A percentile compares a stretch with the other conserved stretches of the same genome.
phyloP scores from a whole-genome alignment of 306 rosid genomes.

The Delonix regia region DNA sequence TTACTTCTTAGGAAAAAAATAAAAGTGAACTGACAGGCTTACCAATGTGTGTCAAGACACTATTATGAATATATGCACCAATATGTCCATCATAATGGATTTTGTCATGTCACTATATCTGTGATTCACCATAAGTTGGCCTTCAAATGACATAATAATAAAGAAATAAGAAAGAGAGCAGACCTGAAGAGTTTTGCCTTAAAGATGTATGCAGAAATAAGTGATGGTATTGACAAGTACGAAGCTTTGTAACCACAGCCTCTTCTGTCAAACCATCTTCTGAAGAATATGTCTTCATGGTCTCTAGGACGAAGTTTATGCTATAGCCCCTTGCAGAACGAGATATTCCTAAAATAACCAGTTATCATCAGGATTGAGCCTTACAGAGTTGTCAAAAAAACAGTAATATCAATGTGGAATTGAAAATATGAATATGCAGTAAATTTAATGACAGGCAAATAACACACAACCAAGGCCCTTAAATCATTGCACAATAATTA shows the following conservation, averaged over 20 bases:
- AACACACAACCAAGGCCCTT: too few species aligned
- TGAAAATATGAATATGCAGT: background rate
- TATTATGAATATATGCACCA: background rate
- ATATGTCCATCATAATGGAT: background rate
- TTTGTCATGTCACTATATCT: constrained; percentile 2
- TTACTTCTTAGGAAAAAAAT: background rate
- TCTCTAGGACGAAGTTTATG: constrained; percentile 76
- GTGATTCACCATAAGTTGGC: background rate
- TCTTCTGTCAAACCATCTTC: constrained; percentile 97
- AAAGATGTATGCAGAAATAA: constrained; percentile 81
- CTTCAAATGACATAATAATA: background rate
- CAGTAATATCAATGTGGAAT: constrained; percentile 1
- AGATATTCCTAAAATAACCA: constrained; percentile 69
- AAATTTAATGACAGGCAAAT: background rate
- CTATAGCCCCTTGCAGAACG: constrained; percentile 94
- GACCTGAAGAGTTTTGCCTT: constrained; percentile 78
- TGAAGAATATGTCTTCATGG: constrained; percentile 85
- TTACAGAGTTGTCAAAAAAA: constrained; percentile 17
- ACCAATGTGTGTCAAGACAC: background rate
- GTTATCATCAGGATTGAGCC: constrained; percentile 19
- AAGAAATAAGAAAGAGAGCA: background rate
- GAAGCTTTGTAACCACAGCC: constrained; percentile 89
- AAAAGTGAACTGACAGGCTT: background rate
- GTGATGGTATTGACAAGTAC: constrained; percentile 88
- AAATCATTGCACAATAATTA: background rate